A percentile compares a stretch with the other conserved stretches of the same genome.
These are phyloP conservation scores for Candida suzukii DNA, from an alignment of 805 yeast genomes.

Conservation along the genomic window DNA sequence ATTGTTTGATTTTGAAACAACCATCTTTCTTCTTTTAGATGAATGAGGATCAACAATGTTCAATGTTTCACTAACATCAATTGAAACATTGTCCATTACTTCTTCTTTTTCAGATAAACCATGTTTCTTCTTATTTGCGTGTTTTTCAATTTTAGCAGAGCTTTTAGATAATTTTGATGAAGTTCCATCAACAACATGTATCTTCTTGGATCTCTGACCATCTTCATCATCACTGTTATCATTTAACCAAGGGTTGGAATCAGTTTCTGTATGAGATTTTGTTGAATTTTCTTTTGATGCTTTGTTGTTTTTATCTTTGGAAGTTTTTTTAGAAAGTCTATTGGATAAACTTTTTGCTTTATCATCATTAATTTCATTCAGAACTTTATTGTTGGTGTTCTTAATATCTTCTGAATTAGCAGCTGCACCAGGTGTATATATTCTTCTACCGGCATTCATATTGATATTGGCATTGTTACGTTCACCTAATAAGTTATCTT, in stretches of 20 bases:
- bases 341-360: constrained; percentile 38
- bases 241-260: constrained; percentile 45
- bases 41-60: constrained; percentile 33
- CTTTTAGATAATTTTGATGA: constrained; percentile 45
- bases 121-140: constrained; percentile 19
- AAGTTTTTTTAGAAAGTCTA: constrained; percentile 23
- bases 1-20: constrained; percentile 12
- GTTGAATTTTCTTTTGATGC: constrained; percentile 2
- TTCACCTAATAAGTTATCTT: constrained; percentile 25
- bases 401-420: constrained; percentile 30
- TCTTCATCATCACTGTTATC: constrained; percentile 21
- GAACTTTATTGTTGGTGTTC: constrained; percentile 27
- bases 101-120: constrained; percentile 26
- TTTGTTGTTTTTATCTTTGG: constrained; percentile 3
- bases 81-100: constrained; percentile 31
- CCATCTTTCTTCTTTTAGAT: not conserved
- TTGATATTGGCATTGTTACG: constrained; percentile 38
- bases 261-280: constrained; percentile 2
- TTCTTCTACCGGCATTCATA: constrained; percentile 72
- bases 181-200: constrained; percentile 37
- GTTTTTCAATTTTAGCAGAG: constrained; percentile 36
- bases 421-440: constrained; percentile 60
- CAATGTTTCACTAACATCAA: constrained; percentile 49
- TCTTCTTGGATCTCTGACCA: constrained; percentile 35
- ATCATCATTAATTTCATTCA: constrained; percentile 44